These are phyloP conservation scores for Fraxinus albicans DNA, from an alignment of 305 asterid species.

Conservation along the genomic window DNA sequence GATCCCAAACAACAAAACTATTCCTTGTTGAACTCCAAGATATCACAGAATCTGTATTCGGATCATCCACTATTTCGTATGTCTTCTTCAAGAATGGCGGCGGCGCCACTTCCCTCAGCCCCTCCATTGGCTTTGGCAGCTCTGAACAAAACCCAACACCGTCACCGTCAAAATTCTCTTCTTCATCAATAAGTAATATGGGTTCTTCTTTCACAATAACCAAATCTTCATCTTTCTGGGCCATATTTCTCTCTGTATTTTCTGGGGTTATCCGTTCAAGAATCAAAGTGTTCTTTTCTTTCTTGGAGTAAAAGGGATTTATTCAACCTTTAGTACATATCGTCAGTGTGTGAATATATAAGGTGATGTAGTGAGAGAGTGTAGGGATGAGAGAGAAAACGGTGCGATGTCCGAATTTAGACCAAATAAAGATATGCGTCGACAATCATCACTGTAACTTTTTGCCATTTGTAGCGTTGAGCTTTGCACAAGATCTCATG, in stretches of 20 bases:
- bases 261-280: background rate
- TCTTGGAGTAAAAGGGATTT: background rate
- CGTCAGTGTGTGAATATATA: background rate
- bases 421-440: slow-evolving; percentile 20
- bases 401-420: background rate
- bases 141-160: background rate
- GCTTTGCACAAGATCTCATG: background rate
- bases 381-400: background rate
- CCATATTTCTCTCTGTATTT: background rate
- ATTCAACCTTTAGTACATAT: background rate
- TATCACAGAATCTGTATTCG: slow-evolving; percentile 24
- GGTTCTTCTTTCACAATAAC: slow-evolving; percentile 7
- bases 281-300: background rate
- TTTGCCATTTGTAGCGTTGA: slow-evolving; percentile 28
- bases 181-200: background rate
- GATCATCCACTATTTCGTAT: slow-evolving; percentile 24
- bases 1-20: slow-evolving; percentile 30
- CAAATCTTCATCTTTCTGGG: background rate
- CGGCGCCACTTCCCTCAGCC: background rate
- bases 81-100: slow-evolving; percentile 28
- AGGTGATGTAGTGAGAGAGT: background rate
- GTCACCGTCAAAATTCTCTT: background rate
- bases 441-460: background rate
- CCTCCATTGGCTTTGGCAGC: background rate
- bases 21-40: slow-evolving; percentile 31